Evolutionary conservation across 768 basidiomycete genomes (phyloP), one percentile per base, ranked within the genome.

Genomic region (Mrakia gelida): DNA sequence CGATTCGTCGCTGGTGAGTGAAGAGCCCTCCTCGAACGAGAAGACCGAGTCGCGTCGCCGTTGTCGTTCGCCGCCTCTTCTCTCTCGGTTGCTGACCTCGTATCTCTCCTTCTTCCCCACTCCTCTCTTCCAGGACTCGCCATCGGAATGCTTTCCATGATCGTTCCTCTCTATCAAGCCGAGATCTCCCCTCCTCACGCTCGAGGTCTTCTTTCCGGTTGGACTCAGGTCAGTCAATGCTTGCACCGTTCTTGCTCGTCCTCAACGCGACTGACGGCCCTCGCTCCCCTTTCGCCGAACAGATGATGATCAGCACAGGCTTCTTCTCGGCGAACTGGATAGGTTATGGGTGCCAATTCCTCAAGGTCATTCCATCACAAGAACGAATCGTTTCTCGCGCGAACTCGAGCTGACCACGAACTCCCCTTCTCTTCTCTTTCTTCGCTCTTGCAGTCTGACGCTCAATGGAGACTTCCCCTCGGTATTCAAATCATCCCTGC

Each of bases 301-400:
- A 45, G 71, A 59, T 72, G 54, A 72, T 72, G 71, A 72, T 52
- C 28, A 6, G 45, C 1, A 28, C n/a, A 2, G 71, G 71, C 8
- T 52, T 52, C 54, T 72, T 72, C 28, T 21, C 4, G 15, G 71
- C 71, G 1, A 72, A 72, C 45, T 72, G 71, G 71, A 43, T 72
- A 32, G 71, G 71, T 11, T 72, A 72, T 32, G 71, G 71, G 7
- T 52, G 71, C 32, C 71, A 72, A 34, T 72, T 72, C 71, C 45
- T 45, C 45, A 45, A 10, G 45, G 45, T 45, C 11, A 45, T 3
- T 38, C 8, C 45, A 45, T 45, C 45, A 10, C 4, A 38, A 45
- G 45, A 45, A 16, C 45, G 45, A 45, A 45, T 45, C 15, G 45
- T 16, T 10, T 7, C 45, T 10, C 45, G 45, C 15, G 11, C 11